Evolutionary conservation across 495 filamentous ascomycete species (phyloP), one percentile per base, ranked within the genome.

Genomic region (Chaetomidium leptoderma): DNA sequence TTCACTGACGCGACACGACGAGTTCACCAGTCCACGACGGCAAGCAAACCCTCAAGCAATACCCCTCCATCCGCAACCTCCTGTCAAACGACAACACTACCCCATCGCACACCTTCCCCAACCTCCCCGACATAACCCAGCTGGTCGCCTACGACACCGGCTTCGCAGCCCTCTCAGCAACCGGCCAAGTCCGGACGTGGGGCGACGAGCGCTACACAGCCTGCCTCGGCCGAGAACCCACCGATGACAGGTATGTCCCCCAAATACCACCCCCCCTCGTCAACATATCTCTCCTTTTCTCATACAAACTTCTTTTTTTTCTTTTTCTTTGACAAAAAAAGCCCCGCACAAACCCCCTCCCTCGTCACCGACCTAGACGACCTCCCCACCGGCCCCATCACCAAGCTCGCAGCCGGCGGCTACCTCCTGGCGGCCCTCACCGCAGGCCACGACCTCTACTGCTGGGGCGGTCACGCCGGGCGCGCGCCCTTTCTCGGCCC

Each of bases 361-460:
- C 59, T 68, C 14, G 71, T 85, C 27, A 61, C 75, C 6, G 76
- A 76, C 50, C 71, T 87, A 13, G 65, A 64, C 2, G 75, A 79
- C 43, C 66, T 86, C 26, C 76, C 76, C 27, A 76, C 75, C 0
- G 77, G 76, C 17, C 72, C 63, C 10, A 76, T 86, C 53, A 63
- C 43, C n/a, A 83, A 81, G 53, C 70, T 88, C 26, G 74, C 76
- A 7, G 67, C 72, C 1, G 77, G 78, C 17, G 83, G 83, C 3
- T 87, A 79, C 67, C 47, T 80, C 1, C 70, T 76, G 0, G 83
- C 80, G 0, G 86, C 84, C 0, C 53, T 89, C 16, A 84, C 81
- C 0, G 62, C 66, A 2, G 80, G 82, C 3, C 66, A 74, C 40
- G 85, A 85, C 63, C 65, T 87, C 4, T 89, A 88, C 66, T 57